A percentile compares a stretch with the other conserved stretches of the same genome.
Evolutionary conservation across 306 rosid genomes (phyloP).

Genomic region (Inga leiocalycina): DNA sequence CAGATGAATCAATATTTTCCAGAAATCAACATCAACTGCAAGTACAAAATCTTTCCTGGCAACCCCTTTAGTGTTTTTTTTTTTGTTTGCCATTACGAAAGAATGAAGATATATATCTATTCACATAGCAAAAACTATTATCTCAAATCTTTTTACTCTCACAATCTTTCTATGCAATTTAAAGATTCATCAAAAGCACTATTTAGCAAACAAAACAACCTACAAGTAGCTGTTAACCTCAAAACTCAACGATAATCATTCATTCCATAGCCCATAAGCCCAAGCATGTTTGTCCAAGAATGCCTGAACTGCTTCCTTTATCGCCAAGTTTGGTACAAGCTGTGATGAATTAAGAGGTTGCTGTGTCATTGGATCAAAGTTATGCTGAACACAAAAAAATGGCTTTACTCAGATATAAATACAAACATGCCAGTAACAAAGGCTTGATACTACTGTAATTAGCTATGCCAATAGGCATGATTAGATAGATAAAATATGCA

Average conservation of each 20-base stretch:
- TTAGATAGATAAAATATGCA: constrained; percentile 10
- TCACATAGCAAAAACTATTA: no score
- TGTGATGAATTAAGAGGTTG: constrained; percentile 59
- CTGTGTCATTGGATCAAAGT: constrained; percentile 74
- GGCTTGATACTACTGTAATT: no score
- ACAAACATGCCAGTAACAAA: no score
- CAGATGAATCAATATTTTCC: no score
- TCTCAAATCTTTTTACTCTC: no score
- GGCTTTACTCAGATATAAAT: no score
- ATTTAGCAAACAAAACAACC: not conserved
- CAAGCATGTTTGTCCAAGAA: constrained; percentile 75
- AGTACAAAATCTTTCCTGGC: no score
- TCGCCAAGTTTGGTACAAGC: constrained; percentile 68
- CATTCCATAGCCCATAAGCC: constrained; percentile 58
- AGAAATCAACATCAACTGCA: no score
- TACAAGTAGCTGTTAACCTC: not conserved
- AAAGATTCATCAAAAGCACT: not conserved
- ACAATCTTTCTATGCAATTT: not conserved
- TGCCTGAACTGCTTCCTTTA: constrained; percentile 79
- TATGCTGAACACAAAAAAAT: constrained; percentile 48
- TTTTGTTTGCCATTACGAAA: no score
- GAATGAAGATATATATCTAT: no score
- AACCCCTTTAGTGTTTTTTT: no score
- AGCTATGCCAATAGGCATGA: not conserved
- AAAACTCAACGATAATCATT: constrained; percentile 40